A percentile compares a stretch with the other conserved stretches of the same genome.
These are phyloP conservation scores for Entoloma clypeatum DNA, from an alignment of 1,284 basidiomycete species.

Conservation along the genomic window DNA sequence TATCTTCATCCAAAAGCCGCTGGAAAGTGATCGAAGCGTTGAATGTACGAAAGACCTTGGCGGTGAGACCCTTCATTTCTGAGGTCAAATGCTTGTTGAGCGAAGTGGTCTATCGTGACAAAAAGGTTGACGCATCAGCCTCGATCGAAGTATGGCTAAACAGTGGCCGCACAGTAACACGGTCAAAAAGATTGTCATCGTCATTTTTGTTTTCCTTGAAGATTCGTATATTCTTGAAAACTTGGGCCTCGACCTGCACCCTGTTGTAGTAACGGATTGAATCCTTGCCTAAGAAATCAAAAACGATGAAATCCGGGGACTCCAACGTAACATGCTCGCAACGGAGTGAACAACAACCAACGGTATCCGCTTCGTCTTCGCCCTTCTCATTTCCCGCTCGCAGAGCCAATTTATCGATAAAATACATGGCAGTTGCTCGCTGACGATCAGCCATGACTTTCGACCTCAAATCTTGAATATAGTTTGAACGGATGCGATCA, in stretches of 20 bases:
- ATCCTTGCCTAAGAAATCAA: conserved; percentile 98
- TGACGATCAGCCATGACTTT: conserved; percentile 93
- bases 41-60: conserved; percentile 99
- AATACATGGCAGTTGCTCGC: conserved; percentile 94
- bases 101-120: conserved; percentile 57
- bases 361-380: conserved; percentile 96
- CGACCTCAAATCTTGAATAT: conserved; percentile 77
- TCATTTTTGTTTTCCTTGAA: conserved; percentile 90
- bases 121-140: conserved; percentile 9
- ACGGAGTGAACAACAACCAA: conserved; percentile 94
- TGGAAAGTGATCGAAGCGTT: conserved; percentile 96
- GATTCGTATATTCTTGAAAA: conserved; percentile 88
- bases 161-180: conserved; percentile 66
- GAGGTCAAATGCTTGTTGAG: conserved; percentile 88
- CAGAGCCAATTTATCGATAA: conserved; percentile 92
- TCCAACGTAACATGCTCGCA: conserved; percentile 93
- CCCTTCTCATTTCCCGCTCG: conserved; percentile 98
- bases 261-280: conserved; percentile 95
- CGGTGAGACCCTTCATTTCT: conserved; percentile 95
- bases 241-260: conserved; percentile 81
- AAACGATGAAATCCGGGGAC: conserved; percentile 80
- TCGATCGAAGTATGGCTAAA: background rate
- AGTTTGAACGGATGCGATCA: conserved; percentile 85
- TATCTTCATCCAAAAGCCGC: conserved; percentile 75
- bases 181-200: conserved; percentile 91